These are phyloP conservation scores for Euphorbia tirucalli DNA, from an alignment of 345 rosid genomes.

Conservation along the genomic window DNA sequence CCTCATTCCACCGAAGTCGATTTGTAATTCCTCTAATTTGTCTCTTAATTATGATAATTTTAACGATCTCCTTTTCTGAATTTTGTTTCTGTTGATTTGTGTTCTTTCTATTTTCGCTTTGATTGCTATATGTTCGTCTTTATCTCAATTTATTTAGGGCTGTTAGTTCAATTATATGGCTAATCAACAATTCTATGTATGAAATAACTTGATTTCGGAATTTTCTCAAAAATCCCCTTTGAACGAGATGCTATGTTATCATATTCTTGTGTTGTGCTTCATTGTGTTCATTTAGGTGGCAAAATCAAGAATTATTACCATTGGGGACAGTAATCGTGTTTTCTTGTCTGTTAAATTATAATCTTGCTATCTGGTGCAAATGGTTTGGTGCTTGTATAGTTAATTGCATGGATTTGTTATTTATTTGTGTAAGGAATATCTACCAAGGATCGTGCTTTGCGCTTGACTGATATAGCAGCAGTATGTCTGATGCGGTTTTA, in stretches of 20 bases:
- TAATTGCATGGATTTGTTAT: neutral
- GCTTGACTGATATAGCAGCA: neutral
- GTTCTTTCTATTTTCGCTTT: neutral
- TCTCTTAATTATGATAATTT: neutral
- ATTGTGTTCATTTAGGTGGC: neutral
- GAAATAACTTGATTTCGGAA: neutral
- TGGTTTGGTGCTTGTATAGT: neutral
- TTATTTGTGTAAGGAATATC: neutral
- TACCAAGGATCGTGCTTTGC: neutral
- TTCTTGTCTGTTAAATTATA: neutral
- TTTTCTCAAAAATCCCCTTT: neutral
- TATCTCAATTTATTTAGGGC: neutral
- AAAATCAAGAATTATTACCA: neutral
- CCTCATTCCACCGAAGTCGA: constrained; percentile 14
- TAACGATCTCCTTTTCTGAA: neutral
- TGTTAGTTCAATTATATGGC: neutral
- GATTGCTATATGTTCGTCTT: too few species aligned
- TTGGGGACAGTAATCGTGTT: neutral
- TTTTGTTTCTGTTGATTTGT: constrained; percentile 11
- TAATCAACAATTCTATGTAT: neutral
- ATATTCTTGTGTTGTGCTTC: neutral
- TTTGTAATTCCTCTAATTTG: constrained; percentile 41
- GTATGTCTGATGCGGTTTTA: too few species aligned
- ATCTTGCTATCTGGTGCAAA: neutral
- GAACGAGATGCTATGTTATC: neutral